Evolutionary conservation across 257 asterid genomes (phyloP).

Genomic region (Oldenlandia corymbosa): DNA sequence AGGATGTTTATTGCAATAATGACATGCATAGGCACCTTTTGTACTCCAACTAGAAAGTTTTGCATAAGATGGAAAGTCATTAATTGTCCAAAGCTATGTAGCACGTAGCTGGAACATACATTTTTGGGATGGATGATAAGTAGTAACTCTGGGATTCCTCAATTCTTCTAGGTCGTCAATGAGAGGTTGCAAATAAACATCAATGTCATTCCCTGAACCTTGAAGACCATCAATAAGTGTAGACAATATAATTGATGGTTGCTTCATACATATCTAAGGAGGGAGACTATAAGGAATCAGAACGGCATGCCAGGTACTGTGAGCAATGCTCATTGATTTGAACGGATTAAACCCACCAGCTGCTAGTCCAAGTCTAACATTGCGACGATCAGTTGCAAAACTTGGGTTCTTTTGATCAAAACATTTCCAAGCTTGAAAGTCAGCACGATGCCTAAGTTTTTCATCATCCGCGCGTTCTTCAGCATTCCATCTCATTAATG

Average conservation of each 20-base stretch:
- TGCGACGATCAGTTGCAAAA: not conserved
- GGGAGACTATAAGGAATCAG: not conserved
- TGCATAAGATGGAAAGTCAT: not conserved
- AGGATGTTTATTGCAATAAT: not conserved
- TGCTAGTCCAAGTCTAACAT: not conserved
- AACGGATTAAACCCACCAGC: not conserved
- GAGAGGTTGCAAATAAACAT: not conserved
- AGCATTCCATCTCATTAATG: slow-evolving; percentile 21
- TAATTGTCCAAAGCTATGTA: not conserved
- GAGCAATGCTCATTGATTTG: not conserved
- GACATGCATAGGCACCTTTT: slow-evolving; percentile 1
- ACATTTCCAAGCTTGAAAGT: slow-evolving; percentile 7
- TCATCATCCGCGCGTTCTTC: slow-evolving; percentile 17
- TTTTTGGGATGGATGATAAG: not conserved
- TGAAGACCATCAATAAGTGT: not conserved
- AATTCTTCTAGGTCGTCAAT: not conserved
- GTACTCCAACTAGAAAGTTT: not conserved
- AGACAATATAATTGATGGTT: not conserved
- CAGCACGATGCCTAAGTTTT: slow-evolving; percentile 8
- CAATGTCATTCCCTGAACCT: not conserved
- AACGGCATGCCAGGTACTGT: not conserved
- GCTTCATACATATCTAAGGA: not conserved
- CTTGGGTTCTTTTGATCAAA: not conserved
- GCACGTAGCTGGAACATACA: not conserved
- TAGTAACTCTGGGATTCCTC: not conserved